Conservation (phyloP, 441 rosid genomes). For the Arabidopsis lyrata region DNA sequence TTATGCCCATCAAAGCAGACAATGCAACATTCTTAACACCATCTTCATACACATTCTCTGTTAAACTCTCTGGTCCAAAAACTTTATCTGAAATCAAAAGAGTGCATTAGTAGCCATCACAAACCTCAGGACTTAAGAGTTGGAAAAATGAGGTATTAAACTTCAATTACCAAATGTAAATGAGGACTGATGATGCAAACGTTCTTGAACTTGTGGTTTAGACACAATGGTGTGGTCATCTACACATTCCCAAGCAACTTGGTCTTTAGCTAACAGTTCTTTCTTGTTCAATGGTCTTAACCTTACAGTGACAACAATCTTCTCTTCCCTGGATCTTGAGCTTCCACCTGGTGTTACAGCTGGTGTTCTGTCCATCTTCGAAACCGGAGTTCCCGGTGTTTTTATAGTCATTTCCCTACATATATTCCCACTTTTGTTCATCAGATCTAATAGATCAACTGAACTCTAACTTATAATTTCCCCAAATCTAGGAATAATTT, state of each 20-base stretch:
- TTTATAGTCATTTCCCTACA: slow-evolving; percentile 54
- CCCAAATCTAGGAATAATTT: background rate
- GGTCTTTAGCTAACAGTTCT: slow-evolving; percentile 87
- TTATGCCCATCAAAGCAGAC: slow-evolving; percentile 95
- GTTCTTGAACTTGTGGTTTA: slow-evolving; percentile 82
- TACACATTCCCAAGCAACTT: slow-evolving; percentile 91
- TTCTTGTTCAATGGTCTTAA: slow-evolving; percentile 91
- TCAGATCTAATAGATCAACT: slow-evolving; percentile 21
- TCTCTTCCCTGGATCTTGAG: slow-evolving; percentile 80
- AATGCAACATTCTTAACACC: slow-evolving; percentile 98
- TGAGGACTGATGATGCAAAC: slow-evolving; percentile 73
- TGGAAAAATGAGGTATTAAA: background rate
- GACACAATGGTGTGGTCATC: slow-evolving; percentile 79
- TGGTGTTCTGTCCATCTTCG: slow-evolving; percentile 68
- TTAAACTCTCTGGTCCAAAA: slow-evolving; percentile 76
- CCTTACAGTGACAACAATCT: slow-evolving; percentile 94
- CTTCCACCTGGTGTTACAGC: slow-evolving; percentile 80
- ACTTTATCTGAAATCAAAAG: slow-evolving; percentile 74
- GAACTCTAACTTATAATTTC: background rate
- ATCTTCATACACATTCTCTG: slow-evolving; percentile 90
- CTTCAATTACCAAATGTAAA: slow-evolving; percentile 78
- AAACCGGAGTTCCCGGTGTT: slow-evolving; percentile 89
- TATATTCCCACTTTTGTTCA: background rate
- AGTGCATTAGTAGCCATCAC: background rate
- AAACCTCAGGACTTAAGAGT: background rate